Evolutionary conservation across 179 eudicot genomes (phyloP), one percentile per base, ranked within the genome.

Genomic region (Silene noctiflora): DNA sequence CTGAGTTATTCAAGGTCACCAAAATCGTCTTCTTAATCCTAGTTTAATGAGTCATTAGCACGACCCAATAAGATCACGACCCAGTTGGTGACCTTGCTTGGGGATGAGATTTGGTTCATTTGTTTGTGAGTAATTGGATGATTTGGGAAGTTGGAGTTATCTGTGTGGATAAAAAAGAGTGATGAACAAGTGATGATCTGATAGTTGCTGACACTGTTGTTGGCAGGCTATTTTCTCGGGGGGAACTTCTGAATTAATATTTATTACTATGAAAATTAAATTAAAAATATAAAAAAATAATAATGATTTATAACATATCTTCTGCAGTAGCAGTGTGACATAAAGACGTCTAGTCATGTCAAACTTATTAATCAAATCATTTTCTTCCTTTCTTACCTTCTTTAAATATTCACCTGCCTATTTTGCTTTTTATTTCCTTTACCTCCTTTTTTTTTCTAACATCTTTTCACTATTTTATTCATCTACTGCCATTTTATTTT

Each of bases 261-360:
- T 22, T 16, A 22, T 8, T 39, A 24, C 10, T 33, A 64, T 12
- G 1, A 11, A 14, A 27, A 27, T 21, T 10, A 22, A 42, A 42
- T 19, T 1, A 68, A 69, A 17, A 1, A 6, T 1, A 44, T 25
- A 19, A 13, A 61, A 13, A 13, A 14, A 3, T 8, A 20, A 51
- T 33, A 16, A 6, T 46, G 5, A 21, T 42, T 27, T 10, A 51
- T 4, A 20, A 13, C 42, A 66, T 63, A 8, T 74, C 63, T 55
- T 80, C 71, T 83, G 81, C 76, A 46, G 78, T 77, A 79, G 69
- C 84, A 82, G 84, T 74, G 77, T 80, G 83, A 78, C 82, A 80
- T 85, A 85, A 85, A 85, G 87, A 83, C 74, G 85, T 80, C 69
- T 75, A 72, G 87, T 85, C 87, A 71, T 80, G 78, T 85, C 87